phyloP scores from a whole-genome alignment of 192 early-diverging fungal species.

The Backusella westeae region DNA sequence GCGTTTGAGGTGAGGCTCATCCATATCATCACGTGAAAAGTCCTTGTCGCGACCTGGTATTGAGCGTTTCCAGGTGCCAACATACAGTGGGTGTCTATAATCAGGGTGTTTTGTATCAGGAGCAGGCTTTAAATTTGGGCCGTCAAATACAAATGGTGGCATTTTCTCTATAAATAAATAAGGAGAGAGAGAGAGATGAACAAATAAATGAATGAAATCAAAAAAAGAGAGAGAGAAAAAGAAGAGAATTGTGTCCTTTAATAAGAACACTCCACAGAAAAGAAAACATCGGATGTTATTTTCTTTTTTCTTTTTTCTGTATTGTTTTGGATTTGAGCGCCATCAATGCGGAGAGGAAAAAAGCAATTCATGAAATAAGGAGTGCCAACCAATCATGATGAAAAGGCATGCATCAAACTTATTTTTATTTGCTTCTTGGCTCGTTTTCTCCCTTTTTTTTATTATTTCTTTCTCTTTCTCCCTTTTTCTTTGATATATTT shows the following conservation, averaged over 20 bases:
- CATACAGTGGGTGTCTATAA: slow-evolving; percentile 72
- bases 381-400: neutral
- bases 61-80: slow-evolving; percentile 81
- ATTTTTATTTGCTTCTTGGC: neutral
- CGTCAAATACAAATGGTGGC: slow-evolving; percentile 26
- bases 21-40: slow-evolving; percentile 80
- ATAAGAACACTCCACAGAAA: neutral
- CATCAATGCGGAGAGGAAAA: neutral
- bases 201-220: neutral
- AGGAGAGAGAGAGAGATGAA: neutral
- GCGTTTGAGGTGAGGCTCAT: slow-evolving; percentile 93
- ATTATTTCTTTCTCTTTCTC: neutral
- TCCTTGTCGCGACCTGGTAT: slow-evolving; percentile 68
- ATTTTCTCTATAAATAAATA: slow-evolving; percentile 8
- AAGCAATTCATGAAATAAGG: neutral
- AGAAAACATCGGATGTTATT: neutral
- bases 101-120: slow-evolving; percentile 40
- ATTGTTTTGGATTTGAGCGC: no score
- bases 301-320: neutral
- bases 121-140: neutral
- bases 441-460: neutral
- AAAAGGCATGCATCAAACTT: neutral
- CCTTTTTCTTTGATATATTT: neutral
- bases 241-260: neutral
- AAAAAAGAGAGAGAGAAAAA: neutral